Conservation (phyloP, 2,329 filamentous ascomycete genomes). For the Xylaria sp. region DNA sequence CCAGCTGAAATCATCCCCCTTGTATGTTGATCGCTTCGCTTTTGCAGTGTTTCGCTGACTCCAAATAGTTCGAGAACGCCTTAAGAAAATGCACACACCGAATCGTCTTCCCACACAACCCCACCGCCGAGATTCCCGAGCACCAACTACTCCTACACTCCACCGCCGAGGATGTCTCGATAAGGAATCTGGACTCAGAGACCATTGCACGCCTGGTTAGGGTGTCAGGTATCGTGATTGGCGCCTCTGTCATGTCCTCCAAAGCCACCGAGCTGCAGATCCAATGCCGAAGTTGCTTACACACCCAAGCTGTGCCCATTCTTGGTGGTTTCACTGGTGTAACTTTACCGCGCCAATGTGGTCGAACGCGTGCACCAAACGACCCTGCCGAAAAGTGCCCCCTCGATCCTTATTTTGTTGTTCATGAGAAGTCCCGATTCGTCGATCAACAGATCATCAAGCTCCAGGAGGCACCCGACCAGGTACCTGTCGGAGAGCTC, state of each 20-base stretch:
- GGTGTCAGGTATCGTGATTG: slow-evolving; percentile 97
- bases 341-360: slow-evolving; percentile 83
- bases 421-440: slow-evolving; percentile 93
- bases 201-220: slow-evolving; percentile 95
- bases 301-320: slow-evolving; percentile 76
- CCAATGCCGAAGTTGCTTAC: slow-evolving; percentile 86
- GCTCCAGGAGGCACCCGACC: slow-evolving; percentile 95
- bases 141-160: slow-evolving; percentile 97
- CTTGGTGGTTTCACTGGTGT: slow-evolving; percentile 89
- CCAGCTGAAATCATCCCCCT: slow-evolving; percentile 93
- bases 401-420: slow-evolving; percentile 93
- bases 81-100: slow-evolving; percentile 91
- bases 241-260: slow-evolving; percentile 94
- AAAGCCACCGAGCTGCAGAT: slow-evolving; percentile 90
- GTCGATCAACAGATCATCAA: slow-evolving; percentile 99
- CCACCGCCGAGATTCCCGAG: slow-evolving; percentile 77
- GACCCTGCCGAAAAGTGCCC: slow-evolving; percentile 82
- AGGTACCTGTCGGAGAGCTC: slow-evolving; percentile 95
- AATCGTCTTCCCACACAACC: slow-evolving; percentile 85
- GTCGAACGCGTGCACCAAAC: slow-evolving; percentile 68
- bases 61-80: slow-evolving; percentile 83
- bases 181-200: slow-evolving; percentile 91
- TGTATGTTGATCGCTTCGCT: slow-evolving; percentile 61
- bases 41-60: slow-evolving; percentile 23
- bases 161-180: slow-evolving; percentile 88